Percentiles rank a stretch among this genome's conserved stretches.
Evolutionary conservation across 2,329 filamentous ascomycete genomes (phyloP).

Genomic region (Penicillium italicum): DNA sequence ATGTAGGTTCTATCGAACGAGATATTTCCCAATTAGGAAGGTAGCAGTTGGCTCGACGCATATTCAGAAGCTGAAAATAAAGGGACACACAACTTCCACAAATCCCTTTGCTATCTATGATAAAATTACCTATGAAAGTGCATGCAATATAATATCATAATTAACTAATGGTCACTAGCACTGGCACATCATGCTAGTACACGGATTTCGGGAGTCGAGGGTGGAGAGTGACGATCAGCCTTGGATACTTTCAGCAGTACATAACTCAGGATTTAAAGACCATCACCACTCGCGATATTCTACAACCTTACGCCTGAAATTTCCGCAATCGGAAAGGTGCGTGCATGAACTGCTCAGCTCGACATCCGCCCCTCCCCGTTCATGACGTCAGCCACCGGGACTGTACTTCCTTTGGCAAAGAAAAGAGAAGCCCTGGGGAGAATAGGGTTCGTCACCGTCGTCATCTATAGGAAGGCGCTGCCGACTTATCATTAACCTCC

Average conservation of each 20-base stretch:
- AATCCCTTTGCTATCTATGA: background rate
- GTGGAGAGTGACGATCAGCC: constrained; percentile 13
- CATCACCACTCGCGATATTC: background rate
- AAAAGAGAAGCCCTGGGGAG: background rate
- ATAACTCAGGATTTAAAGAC: background rate
- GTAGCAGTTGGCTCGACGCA: background rate
- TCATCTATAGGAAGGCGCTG: constrained; percentile 26
- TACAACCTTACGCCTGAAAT: background rate
- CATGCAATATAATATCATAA: background rate
- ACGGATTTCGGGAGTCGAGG: background rate
- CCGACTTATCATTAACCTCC: background rate
- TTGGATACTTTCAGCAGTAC: background rate
- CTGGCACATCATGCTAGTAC: background rate
- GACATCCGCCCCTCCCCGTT: constrained; percentile 19
- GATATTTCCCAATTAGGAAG: constrained; percentile 6
- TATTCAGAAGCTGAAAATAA: too few relatives aligned
- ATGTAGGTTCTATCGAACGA: background rate
- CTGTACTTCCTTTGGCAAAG: constrained; percentile 13
- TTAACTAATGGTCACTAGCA: background rate
- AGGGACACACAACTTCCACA: background rate
- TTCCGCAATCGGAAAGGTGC: constrained; percentile 3
- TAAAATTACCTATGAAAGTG: background rate
- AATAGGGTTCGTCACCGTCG: constrained; percentile 18
- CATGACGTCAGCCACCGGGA: constrained; percentile 31
- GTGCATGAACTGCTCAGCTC: background rate